Evolutionary conservation across 208 protist species (phyloP).

Genomic region (Leishmania tropica): DNA sequence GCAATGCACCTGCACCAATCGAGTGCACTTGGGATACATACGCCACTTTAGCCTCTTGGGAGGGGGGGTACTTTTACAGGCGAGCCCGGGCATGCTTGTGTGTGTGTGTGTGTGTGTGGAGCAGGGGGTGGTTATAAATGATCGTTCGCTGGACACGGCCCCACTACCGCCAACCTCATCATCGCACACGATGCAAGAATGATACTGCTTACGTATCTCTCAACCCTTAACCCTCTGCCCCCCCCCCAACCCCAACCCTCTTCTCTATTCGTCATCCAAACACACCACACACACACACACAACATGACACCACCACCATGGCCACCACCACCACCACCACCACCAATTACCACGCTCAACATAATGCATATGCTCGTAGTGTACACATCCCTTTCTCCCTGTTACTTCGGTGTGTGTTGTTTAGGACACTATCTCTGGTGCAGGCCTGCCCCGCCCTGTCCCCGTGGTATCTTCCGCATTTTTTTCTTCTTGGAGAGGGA

Average conservation of each 20-base stretch:
- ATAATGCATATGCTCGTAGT: neutral
- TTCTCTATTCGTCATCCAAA: neutral
- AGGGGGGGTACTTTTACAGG: neutral
- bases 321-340: no score
- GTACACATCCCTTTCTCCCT: neutral
- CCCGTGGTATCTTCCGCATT: no score
- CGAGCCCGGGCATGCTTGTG: neutral
- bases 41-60: neutral
- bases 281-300: no score
- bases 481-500: neutral
- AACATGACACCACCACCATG: no score
- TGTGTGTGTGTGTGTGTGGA: neutral
- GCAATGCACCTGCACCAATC: neutral
- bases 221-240: neutral
- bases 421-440: neutral
- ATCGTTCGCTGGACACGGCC: neutral
- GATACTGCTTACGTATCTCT: neutral
- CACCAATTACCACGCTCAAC: neutral
- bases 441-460: neutral
- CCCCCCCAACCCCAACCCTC: neutral
- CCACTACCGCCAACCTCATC: neutral
- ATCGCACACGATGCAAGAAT: neutral
- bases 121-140: neutral
- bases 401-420: neutral
- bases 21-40: neutral